Conservation (phyloP, 202 grass and related monocot genomes). For the Panicum hallii region DNA sequence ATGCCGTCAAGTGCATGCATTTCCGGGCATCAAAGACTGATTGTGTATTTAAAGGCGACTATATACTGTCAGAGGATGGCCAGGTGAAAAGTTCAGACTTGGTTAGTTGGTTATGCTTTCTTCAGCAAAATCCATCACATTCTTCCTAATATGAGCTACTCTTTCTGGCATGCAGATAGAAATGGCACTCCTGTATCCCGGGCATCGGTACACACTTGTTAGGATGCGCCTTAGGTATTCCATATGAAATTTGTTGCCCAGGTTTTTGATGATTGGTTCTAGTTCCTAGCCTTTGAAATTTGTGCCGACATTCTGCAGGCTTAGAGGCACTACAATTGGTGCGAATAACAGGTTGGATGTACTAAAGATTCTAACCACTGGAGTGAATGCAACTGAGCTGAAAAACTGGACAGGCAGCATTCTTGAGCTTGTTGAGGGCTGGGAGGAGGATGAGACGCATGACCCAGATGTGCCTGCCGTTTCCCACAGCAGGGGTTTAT, state of each 20-base stretch:
- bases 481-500: conserved; percentile 83
- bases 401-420: conserved; percentile 68
- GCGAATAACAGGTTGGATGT: conserved; percentile 90
- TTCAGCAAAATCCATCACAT: conserved; percentile 13
- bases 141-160: conserved; percentile 38
- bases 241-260: background rate
- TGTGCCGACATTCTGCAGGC: conserved; percentile 45
- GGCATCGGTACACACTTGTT: conserved; percentile 74
- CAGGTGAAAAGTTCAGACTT: conserved; percentile 51
- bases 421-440: conserved; percentile 79
- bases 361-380: conserved; percentile 84
- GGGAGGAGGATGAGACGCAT: conserved; percentile 92
- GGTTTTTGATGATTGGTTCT: background rate
- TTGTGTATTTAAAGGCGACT: conserved; percentile 94
- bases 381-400: conserved; percentile 82
- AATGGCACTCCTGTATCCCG: conserved; percentile 81
- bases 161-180: conserved; percentile 59
- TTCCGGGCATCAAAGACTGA: conserved; percentile 82
- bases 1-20: conserved; percentile 93
- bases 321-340: conserved; percentile 82
- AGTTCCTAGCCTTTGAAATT: conserved; percentile 13
- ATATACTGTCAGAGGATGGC: conserved; percentile 63
- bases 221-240: conserved; percentile 87
- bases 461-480: conserved; percentile 92
- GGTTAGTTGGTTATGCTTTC: conserved; percentile 4